Percentiles rank a stretch among this genome's conserved stretches.
Evolutionary conservation across 2,329 filamentous ascomycete species (phyloP).

Genomic region (Hirsutella thompsonii): DNA sequence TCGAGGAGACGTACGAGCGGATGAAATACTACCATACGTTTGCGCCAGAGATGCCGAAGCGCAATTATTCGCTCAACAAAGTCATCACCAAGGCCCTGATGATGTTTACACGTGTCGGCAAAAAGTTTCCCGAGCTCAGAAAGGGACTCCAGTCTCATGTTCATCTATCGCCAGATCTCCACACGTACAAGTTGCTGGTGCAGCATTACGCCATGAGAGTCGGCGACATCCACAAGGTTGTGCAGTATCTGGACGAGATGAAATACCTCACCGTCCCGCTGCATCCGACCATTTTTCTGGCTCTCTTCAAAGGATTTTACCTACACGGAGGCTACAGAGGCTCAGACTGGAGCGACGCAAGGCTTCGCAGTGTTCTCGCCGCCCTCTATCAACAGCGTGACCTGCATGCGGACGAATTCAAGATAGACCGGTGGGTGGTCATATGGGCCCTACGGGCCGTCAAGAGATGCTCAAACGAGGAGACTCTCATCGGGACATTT

Average conservation of each 20-base stretch:
- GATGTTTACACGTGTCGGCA: conserved; percentile 42
- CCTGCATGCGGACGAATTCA: conserved; percentile 28
- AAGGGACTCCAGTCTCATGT: conserved; percentile 45
- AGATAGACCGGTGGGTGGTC: conserved; percentile 47
- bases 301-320: conserved; percentile 73
- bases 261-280: conserved; percentile 51
- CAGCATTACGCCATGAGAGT: conserved; percentile 55
- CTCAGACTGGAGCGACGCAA: conserved; percentile 58
- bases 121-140: conserved; percentile 41
- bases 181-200: conserved; percentile 70
- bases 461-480: conserved; percentile 39
- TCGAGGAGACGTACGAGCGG: conserved; percentile 66
- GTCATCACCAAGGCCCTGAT: conserved; percentile 42
- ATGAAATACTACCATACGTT: conserved; percentile 57
- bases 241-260: conserved; percentile 71
- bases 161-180: conserved; percentile 58
- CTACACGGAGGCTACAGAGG: conserved; percentile 51
- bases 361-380: conserved; percentile 55
- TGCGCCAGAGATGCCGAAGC: conserved; percentile 24
- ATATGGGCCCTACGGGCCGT: conserved; percentile 52
- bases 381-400: conserved; percentile 47
- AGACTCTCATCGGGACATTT: conserved; percentile 42
- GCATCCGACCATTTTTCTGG: conserved; percentile 65
- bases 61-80: conserved; percentile 32
- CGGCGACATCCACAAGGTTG: conserved; percentile 61